A percentile compares a stretch with the other conserved stretches of the same genome.
phyloP scores from a whole-genome alignment of 2,329 filamentous ascomycete species.

The Neonectria sp. region DNA sequence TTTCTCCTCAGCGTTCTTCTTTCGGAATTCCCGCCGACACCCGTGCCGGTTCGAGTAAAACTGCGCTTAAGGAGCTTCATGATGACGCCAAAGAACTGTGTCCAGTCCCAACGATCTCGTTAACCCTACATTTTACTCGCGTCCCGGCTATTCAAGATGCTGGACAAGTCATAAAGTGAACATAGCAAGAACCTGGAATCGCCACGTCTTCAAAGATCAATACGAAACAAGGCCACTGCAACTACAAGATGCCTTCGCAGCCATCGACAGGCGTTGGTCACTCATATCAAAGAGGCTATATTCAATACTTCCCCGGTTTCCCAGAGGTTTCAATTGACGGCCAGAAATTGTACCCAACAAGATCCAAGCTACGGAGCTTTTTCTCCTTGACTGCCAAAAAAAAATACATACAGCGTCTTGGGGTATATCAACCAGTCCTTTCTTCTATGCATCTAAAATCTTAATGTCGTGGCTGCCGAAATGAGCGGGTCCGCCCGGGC shows the following conservation, averaged over 20 bases:
- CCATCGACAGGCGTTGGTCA: neutral
- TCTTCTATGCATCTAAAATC: conserved; percentile 42
- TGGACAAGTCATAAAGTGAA: too few relatives aligned
- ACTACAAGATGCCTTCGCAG: too few relatives aligned
- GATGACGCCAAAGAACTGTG: too few relatives aligned
- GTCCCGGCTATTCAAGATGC: too few relatives aligned
- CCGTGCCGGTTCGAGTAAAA: too few relatives aligned
- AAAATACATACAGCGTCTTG: conserved; percentile 34
- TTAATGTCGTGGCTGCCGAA: conserved; percentile 27
- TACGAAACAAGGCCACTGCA: neutral
- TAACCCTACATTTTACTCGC: too few relatives aligned
- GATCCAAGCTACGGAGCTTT: conserved; percentile 14
- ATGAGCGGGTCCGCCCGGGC: conserved; percentile 21
- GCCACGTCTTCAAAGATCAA: too few relatives aligned
- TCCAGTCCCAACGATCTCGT: too few relatives aligned
- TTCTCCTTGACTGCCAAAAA: conserved; percentile 16
- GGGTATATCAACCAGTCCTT: conserved; percentile 35
- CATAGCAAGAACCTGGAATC: too few relatives aligned
- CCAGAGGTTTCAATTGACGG: neutral
- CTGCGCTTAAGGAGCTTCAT: too few relatives aligned
- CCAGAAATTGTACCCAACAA: conserved; percentile 5
- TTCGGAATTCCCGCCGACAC: too few relatives aligned
- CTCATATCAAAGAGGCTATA: neutral
- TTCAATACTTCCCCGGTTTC: neutral
- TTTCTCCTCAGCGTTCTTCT: too few relatives aligned